These are phyloP conservation scores for Leccinum broughii DNA, from an alignment of 768 basidiomycete genomes.

Conservation along the genomic window DNA sequence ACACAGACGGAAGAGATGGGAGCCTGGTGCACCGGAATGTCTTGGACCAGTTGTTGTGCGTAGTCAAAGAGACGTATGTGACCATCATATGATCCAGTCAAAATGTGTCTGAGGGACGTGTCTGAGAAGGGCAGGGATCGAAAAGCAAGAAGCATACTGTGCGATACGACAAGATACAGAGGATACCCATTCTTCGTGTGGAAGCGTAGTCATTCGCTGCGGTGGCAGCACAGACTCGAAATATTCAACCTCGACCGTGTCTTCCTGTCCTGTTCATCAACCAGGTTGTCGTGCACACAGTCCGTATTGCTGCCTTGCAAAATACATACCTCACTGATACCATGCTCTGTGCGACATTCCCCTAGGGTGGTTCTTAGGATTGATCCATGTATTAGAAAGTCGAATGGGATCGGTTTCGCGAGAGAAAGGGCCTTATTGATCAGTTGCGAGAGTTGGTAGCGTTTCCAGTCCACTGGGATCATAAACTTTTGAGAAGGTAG, in stretches of 20 bases:
- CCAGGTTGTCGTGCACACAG: constrained; percentile 1
- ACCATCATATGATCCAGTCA: constrained; percentile 84
- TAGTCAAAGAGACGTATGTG: constrained; percentile 73
- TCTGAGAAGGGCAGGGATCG: neutral
- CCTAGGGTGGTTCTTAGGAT: constrained; percentile 69
- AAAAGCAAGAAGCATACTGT: constrained; percentile 11
- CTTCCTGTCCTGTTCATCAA: constrained; percentile 55
- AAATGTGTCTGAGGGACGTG: constrained; percentile 50
- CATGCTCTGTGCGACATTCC: constrained; percentile 73
- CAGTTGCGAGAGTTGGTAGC: constrained; percentile 96
- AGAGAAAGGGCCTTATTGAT: constrained; percentile 90
- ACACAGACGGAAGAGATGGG: constrained; percentile 67
- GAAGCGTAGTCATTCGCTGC: constrained; percentile 72
- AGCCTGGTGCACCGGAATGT: constrained; percentile 54
- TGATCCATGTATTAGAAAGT: constrained; percentile 87
- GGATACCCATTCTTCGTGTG: constrained; percentile 92
- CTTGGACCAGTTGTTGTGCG: constrained; percentile 55
- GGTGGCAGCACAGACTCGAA: constrained; percentile 88
- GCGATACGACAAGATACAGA: constrained; percentile 32
- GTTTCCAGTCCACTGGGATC: constrained; percentile 86
- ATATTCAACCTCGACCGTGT: constrained; percentile 90
- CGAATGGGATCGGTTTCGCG: constrained; percentile 79
- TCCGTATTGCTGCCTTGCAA: neutral
- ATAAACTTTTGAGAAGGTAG: constrained; percentile 77
- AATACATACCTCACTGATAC: constrained; percentile 60